Evolutionary conservation across 1,284 basidiomycete genomes (phyloP).

Genomic region (Xerocomus nothofagi): DNA sequence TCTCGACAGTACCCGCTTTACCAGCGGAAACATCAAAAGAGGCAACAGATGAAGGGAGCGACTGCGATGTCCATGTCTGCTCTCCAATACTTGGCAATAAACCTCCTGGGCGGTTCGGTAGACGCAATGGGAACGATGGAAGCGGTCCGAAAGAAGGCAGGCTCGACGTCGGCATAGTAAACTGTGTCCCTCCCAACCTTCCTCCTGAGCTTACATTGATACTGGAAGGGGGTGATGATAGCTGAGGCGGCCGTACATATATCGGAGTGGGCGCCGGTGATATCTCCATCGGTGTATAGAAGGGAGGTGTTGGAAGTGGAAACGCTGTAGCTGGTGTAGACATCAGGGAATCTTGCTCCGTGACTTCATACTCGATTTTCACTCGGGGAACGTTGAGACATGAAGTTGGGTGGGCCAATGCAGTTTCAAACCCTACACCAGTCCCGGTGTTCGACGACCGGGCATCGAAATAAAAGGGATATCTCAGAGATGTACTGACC

Average conservation of each 20-base stretch:
- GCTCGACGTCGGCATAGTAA: slow-evolving; percentile 1
- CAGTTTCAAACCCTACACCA: background rate
- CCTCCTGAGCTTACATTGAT: slow-evolving; percentile 1
- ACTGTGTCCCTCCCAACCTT: slow-evolving; percentile 10
- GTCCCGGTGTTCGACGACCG: slow-evolving; percentile 2
- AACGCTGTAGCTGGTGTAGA: slow-evolving; percentile 28
- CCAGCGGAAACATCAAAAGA: background rate
- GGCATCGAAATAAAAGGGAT: slow-evolving; percentile 11
- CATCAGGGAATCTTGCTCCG: slow-evolving; percentile 24
- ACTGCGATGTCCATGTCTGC: slow-evolving; percentile 7
- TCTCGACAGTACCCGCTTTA: background rate
- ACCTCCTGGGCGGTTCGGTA: slow-evolving; percentile 18
- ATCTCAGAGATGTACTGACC: background rate
- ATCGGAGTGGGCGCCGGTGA: slow-evolving; percentile 18
- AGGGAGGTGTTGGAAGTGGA: slow-evolving; percentile 27
- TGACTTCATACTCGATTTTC: slow-evolving; percentile 28
- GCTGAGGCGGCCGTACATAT: slow-evolving; percentile 7
- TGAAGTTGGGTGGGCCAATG: background rate
- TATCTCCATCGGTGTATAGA: slow-evolving; percentile 35
- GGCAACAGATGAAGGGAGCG: background rate
- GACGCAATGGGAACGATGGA: slow-evolving; percentile 21
- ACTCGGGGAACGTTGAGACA: slow-evolving; percentile 19
- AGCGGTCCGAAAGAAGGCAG: slow-evolving; percentile 9
- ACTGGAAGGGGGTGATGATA: slow-evolving; percentile 7
- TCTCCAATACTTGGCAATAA: slow-evolving; percentile 24